A percentile compares a stretch with the other conserved stretches of the same genome.
These are phyloP conservation scores for Zygosaccharomyces kombuchaensis DNA, from an alignment of 805 yeast species.

Conservation along the genomic window DNA sequence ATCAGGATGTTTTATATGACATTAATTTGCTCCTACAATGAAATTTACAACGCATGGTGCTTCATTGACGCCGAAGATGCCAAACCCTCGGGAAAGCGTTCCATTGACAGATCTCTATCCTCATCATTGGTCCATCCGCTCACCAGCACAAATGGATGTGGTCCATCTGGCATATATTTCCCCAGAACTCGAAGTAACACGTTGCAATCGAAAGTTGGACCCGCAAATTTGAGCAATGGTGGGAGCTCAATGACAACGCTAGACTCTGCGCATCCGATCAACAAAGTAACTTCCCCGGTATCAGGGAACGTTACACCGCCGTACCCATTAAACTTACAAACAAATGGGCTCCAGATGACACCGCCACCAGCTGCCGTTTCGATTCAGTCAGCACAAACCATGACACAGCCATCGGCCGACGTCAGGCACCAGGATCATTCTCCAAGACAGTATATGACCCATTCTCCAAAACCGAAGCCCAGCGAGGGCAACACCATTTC, in stretches of 20 bases:
- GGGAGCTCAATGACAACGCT: neutral
- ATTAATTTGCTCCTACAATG: conserved; percentile 58
- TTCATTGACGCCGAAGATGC: conserved; percentile 22
- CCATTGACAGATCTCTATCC: conserved; percentile 2
- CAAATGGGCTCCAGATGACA: conserved; percentile 1
- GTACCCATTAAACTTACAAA: conserved; percentile 7
- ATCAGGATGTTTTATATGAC: conserved; percentile 60
- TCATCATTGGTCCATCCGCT: conserved; percentile 4
- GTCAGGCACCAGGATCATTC: conserved; percentile 14
- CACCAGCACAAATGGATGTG: neutral
- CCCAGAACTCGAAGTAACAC: conserved; percentile 28
- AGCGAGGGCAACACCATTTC: conserved; percentile 8
- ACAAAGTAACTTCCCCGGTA: conserved; percentile 8
- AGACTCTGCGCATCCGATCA: conserved; percentile 3
- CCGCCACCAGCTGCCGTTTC: conserved; percentile 14
- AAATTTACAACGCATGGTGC: conserved; percentile 62
- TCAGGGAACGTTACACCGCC: conserved; percentile 9
- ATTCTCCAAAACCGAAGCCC: conserved; percentile 15
- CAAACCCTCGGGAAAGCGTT: conserved; percentile 9
- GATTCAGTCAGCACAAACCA: conserved; percentile 1
- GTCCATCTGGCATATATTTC: conserved; percentile 11
- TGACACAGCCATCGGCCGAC: conserved; percentile 9
- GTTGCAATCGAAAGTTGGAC: conserved; percentile 17
- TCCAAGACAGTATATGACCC: conserved; percentile 14
- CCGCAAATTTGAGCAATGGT: conserved; percentile 4